Evolutionary conservation across 805 yeast species (phyloP).

Genomic region (Lipomyces yamanashiensis): DNA sequence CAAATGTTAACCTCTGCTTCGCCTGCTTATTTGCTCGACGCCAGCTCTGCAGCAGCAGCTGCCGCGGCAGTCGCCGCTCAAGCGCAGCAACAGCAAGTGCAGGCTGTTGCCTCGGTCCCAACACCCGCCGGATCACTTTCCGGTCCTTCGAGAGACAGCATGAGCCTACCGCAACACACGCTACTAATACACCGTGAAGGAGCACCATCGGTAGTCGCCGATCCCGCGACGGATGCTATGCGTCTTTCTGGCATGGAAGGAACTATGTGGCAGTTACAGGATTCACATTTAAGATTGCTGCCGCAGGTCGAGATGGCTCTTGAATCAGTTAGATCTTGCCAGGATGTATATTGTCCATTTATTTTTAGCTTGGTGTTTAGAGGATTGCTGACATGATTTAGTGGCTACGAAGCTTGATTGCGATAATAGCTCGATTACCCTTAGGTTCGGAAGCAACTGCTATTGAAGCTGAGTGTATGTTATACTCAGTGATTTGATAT

Average conservation of each 20-base stretch:
- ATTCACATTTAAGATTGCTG: conserved; percentile 25
- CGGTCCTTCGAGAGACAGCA: conserved; percentile 4
- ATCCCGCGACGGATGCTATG: conserved; percentile 10
- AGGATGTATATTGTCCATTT: conserved; percentile 16
- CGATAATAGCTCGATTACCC: conserved; percentile 19
- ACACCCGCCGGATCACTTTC: conserved; percentile 1
- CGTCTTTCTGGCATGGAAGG: conserved; percentile 23
- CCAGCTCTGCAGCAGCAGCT: conserved; percentile 2
- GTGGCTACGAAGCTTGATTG: conserved; percentile 27
- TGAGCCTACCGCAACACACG: conserved; percentile 1
- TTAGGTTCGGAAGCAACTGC: conserved; percentile 10
- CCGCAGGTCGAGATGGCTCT: conserved; percentile 27
- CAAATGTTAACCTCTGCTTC: conserved; percentile 14
- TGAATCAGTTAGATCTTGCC: conserved; percentile 28
- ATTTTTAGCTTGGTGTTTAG: not conserved
- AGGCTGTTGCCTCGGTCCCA: not conserved
- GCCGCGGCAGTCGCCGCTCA: conserved; percentile 6
- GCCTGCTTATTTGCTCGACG: conserved; percentile 10
- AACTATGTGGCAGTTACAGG: conserved; percentile 35
- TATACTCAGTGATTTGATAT: not conserved
- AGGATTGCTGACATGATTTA: not conserved
- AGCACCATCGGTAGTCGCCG: not conserved
- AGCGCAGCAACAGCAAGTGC: conserved; percentile 1
- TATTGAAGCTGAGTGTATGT: conserved; percentile 23
- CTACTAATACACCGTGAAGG: conserved; percentile 2